Evolutionary conservation across 2,329 filamentous ascomycete genomes (phyloP), one percentile per base, ranked within the genome.

Genomic region (Anthostomella pinea): DNA sequence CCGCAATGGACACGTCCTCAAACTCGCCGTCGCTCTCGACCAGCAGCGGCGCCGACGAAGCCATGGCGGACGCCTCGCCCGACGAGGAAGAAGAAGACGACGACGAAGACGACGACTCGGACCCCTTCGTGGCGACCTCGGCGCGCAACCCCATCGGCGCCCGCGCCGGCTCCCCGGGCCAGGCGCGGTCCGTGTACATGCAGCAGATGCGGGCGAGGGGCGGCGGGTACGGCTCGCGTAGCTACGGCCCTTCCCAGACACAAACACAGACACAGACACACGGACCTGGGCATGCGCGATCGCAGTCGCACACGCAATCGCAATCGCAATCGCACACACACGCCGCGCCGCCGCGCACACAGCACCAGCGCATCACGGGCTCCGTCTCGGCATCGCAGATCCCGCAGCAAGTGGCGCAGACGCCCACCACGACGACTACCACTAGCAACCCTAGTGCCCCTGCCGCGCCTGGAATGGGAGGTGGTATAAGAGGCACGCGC

Each of bases 81-180:
- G 8, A 18, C 9, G 15, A 14, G 18, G 11, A 18, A 20, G 11
- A 11, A n/a, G 23, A 20, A 8, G 23, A 21, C 1, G 50, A 53
- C 7, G 50, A 46, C 3, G 51, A 55, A 0, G 54, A 51, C 25
- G 53, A 54, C n/a, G 45, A 50, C 8, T 51, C 50, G 30, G 53
- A 60, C 37, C 53, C 53, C 1, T 56, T 56, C 45, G 35, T 46
- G 2, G 41, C 54, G 3, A 49, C 23, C 43, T 46, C 31, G 45
- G n/a, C 44, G 17, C 43, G 26, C 33, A 33, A 27, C 22, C 34
- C 39, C 10, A 15, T 18, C 3, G 35, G 22, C 13, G 17, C 20
- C 4, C 55, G 48, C 18, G 35, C 45, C 27, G 37, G 35, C 4
- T 53, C 49, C 4, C 53, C 47, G 3, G 48, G 47, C 16, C 44